Evolutionary conservation across 257 asterid species (phyloP), one percentile per base, ranked within the genome.

Genomic region (Oldenlandia corymbosa): DNA sequence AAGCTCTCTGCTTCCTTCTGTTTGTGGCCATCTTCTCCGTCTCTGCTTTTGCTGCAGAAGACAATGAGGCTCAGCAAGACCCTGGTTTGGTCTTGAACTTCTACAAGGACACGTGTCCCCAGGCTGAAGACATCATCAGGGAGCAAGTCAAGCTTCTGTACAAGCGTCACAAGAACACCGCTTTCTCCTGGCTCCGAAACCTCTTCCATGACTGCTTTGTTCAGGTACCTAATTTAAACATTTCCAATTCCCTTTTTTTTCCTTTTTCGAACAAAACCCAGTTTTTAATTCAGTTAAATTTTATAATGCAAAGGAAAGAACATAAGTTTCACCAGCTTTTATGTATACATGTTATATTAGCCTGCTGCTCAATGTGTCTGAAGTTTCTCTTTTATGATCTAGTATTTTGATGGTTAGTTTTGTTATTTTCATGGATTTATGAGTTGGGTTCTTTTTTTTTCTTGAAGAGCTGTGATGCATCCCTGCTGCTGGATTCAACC

Each of bases 151-250:
- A 75, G 62, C 95, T 89, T 20, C 95, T 92, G 4, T 92, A 92
- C 87, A 89, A 92, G 73, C 96, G 97, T 76, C 99, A 92, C 88
- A 89, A 89, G 82, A 92, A 92, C 87, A 92, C 99, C 39, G 99
- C 99, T 0, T 89, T 89, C 72, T 93, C 96, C 27, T 93, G 99
- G 97, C 96, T 92, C 60, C 82, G 99, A 64, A 92, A 92, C 84
- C 85, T 92, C 67, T 92, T 92, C 85, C 99, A 92, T 60, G 99
- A 92, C 90, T 92, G 99, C 86, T 80, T 79, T 58, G 99, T 92
- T 37, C 87, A 87, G 96, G 99, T 88, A 67, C 14, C 1, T 13
- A 39, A 34, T 9, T 3, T 34, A 34, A 34, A 34, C 4, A 34
- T 34, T 34, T 9, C 4, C 6, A 3, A 9, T 34, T 34, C 9